phyloP scores from a whole-genome alignment of 345 rosid genomes.

The Eutrema heterophyllum region DNA sequence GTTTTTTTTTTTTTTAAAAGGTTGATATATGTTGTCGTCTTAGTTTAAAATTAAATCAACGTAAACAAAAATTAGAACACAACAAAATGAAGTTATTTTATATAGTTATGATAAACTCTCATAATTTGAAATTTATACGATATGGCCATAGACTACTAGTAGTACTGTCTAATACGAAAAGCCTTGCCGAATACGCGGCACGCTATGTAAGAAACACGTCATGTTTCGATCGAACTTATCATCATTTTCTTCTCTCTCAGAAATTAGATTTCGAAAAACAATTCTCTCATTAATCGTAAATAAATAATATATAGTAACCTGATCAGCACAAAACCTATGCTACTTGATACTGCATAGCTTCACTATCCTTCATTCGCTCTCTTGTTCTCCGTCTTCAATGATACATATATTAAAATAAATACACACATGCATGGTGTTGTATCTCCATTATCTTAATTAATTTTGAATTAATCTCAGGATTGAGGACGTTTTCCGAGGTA shows the following conservation, averaged over 20 bases:
- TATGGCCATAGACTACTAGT: too few relatives aligned
- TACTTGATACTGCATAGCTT: not conserved
- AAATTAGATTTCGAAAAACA: not conserved
- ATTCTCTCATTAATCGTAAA: not conserved
- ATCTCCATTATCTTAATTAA: not conserved
- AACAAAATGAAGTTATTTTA: too few relatives aligned
- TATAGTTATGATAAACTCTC: too few relatives aligned
- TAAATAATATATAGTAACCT: not conserved
- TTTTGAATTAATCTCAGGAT: conserved; percentile 33
- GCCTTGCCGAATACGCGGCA: not conserved
- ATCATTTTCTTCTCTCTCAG: not conserved
- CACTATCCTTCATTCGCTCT: not conserved
- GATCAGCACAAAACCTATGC: not conserved
- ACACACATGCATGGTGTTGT: not conserved
- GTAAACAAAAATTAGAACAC: too few relatives aligned
- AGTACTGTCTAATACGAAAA: too few relatives aligned
- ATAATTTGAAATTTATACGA: not conserved
- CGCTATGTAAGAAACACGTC: not conserved
- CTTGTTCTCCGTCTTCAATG: not conserved
- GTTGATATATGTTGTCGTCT: too few relatives aligned
- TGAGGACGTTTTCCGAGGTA: conserved; percentile 71
- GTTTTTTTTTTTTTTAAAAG: too few relatives aligned
- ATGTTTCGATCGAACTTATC: not conserved
- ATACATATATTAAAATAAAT: not conserved
- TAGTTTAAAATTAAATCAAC: too few relatives aligned